Evolutionary conservation across 2,329 filamentous ascomycete species (phyloP), one percentile per base, ranked within the genome.

Genomic region (Fusarium solani-melongenae): DNA sequence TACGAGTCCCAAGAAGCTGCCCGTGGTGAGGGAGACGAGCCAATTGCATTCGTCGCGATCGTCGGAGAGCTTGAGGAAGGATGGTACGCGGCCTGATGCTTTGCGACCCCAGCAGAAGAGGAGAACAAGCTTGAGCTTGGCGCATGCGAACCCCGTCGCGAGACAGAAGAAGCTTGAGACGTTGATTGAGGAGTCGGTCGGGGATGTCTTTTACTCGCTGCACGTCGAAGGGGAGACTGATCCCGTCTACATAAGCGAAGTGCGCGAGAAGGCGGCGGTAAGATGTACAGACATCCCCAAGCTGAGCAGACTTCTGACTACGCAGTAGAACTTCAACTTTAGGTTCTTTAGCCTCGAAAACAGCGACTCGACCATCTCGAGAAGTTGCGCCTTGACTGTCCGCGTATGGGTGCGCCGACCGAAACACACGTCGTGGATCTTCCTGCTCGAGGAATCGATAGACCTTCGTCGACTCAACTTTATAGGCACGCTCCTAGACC

Each of bases 161-260:
- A 82, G 94, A 63, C 95, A 98, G 84, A 91, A 91, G 81, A 92
- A 91, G 79, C 85, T 98, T 46, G 93, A 96, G 81, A 88, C 92
- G 73, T 88, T 94, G 9, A 90, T 93, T 31, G 90, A 91, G 61
- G 89, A 87, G 76, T 88, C 90, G 60, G 91, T 96, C 83, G 94
- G 92, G n/a, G 93, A 98, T 83, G 91, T 92, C 17, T 98, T 97
- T 87, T 96, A 97, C 82, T 93, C 94, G 4, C 80, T 98, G 60
- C 95, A 98, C 81, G 89, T 92, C 53, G 85, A 89, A 1, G 89
- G 84, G 5, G 83, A 90, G 60, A 83, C 87, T 55, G 92, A 94
- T 17, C 95, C 96, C 0, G 84, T 98, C n/a, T 98, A 98, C 81
- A 90, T 98, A 77, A 98, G 95, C 79, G 96, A 98, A 83, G 87